Conservation (phyloP, 164 flowering plant species). For the Brasenia schreberi region DNA sequence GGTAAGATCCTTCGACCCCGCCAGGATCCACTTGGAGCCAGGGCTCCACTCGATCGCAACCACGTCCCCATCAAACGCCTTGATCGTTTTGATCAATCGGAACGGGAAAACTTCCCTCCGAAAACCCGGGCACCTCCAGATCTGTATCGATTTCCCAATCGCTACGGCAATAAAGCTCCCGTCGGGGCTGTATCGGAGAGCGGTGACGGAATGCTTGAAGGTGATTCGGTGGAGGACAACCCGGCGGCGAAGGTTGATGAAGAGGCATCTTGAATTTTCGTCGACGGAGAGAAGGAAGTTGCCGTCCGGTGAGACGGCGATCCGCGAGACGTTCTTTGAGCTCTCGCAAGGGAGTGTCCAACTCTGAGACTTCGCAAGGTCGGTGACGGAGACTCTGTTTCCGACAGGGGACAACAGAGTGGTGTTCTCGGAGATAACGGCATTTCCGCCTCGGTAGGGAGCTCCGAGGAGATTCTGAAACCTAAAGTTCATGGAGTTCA, state of each 20-base stretch:
- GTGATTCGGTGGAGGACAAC: conserved; percentile 68
- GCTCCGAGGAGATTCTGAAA: conserved; percentile 92
- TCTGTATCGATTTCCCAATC: conserved; percentile 60
- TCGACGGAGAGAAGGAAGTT: conserved; percentile 66
- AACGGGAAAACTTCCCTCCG: conserved; percentile 72
- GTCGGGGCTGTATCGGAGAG: conserved; percentile 57
- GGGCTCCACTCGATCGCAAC: conserved; percentile 74
- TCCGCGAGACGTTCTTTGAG: conserved; percentile 54
- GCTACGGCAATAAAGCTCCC: conserved; percentile 66
- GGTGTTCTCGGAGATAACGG: conserved; percentile 32
- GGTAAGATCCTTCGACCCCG: conserved; percentile 77
- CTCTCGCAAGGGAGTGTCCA: conserved; percentile 59
- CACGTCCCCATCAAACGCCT: conserved; percentile 50
- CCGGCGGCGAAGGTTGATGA: conserved; percentile 63
- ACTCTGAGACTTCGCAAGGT: conserved; percentile 60
- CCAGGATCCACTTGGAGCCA: conserved; percentile 54
- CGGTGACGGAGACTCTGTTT: conserved; percentile 78
- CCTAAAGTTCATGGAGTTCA: conserved; percentile 56
- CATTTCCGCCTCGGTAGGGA: conserved; percentile 93
- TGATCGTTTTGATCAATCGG: conserved; percentile 53
- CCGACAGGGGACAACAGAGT: conserved; percentile 75
- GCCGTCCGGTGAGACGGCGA: conserved; percentile 77
- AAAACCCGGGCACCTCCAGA: conserved; percentile 88
- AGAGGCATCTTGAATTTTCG: conserved; percentile 50
- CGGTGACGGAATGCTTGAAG: conserved; percentile 56